Base-by-base conservation (phyloP, 225 moss, liverwort and hornwort species). In the Pseudisothecium myosuroides region DNA sequence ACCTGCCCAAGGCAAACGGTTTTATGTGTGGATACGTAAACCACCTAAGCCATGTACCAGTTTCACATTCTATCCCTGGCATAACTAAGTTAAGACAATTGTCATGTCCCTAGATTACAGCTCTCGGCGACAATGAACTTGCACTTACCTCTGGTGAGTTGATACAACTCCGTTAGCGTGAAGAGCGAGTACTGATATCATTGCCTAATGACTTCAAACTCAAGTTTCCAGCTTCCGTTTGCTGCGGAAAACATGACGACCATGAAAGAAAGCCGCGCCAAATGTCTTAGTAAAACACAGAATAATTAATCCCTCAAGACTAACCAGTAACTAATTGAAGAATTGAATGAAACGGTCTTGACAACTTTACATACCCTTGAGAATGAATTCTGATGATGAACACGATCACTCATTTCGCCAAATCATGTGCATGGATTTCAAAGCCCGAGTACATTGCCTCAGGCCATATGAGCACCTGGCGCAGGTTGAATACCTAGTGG, bases 301-400 rank as follows among this genome's bases (percentile, higher is more conserved):
- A 90, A 79, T 68, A 91, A 83, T 88, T 87, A 73, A 92, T 91
- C 63, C 89, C 89, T 72, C 90, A 92, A 83, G 92, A 88, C 66
- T 95, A 89, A 56, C 81, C 88, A 78, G 87, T 85, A 91, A 89
- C 32, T 81, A 56, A 56, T 63, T 69, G 47, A 74, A 61, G 54
- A 59, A 50, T 86, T 60, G 14, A 20, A 82, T 45, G 66, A 50
- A 82, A 83, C 37, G 83, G 27, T 68, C 32, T n/a, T 76, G 86
- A 67, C 76, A 87, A 34, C 54, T 79, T 84, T 32, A 19, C 79
- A 55, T 62, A 62, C 58, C 58, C 68, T 60, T 37, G n/a, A 32
- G 71, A 90, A 78, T 29, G 45, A 87, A 84, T 31, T 28, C 45
- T 26, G 31, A 58, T 60, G 47, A 56, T 73, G 73, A 88, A 65